These are phyloP conservation scores for Scheffersomyces titani DNA, from an alignment of 1,139 yeast species.

Conservation along the genomic window DNA sequence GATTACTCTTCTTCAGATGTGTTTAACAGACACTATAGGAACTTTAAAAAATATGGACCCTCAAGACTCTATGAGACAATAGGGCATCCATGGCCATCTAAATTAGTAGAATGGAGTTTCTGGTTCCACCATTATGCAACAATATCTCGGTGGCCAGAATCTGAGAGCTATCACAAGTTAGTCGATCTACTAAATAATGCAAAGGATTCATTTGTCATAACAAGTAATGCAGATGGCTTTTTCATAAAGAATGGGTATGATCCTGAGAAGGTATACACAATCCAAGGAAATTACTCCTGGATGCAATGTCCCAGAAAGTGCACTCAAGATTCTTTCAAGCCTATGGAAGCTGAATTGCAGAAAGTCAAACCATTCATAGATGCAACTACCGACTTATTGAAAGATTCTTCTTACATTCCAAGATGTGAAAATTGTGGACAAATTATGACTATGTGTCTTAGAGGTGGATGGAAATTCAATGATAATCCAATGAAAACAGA, in stretches of 20 bases:
- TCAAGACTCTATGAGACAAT: background rate
- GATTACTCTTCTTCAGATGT: background rate
- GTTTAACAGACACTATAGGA: background rate
- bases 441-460: background rate
- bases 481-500: background rate
- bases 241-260: constrained; percentile 10
- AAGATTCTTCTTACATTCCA: background rate
- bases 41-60: background rate
- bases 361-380: background rate
- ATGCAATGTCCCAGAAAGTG: background rate
- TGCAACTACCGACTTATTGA: background rate
- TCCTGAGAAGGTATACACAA: constrained; percentile 4
- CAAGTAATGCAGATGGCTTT: constrained; percentile 11
- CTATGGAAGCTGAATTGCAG: background rate
- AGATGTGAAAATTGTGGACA: background rate
- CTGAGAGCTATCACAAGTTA: constrained; percentile 6
- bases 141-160: constrained; percentile 5
- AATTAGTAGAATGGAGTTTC: constrained; percentile 10
- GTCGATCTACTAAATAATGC: background rate
- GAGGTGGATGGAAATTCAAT: background rate
- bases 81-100: constrained; percentile 5
- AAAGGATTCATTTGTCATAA: constrained; percentile 8
- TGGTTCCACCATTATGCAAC: constrained; percentile 9
- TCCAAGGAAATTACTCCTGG: constrained; percentile 6
- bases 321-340: background rate